Evolutionary conservation across 345 rosid genomes (phyloP), one percentile per base, ranked within the genome.

Genomic region (Luvunga scandens): DNA sequence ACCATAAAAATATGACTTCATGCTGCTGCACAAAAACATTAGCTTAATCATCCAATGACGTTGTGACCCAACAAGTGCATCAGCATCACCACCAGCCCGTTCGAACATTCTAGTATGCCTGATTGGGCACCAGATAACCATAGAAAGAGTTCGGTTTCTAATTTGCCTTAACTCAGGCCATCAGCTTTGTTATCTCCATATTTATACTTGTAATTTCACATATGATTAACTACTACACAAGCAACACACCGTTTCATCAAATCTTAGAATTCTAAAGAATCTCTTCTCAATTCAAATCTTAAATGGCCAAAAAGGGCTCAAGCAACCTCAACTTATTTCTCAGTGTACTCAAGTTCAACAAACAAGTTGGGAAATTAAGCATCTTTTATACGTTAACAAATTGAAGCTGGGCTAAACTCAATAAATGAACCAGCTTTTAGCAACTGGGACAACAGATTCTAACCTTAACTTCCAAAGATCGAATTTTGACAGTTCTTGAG

Each of bases 391-490:
- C 0, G 38, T 8, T 31, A 33, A 22, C 38, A 50, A 22, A 73
- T 30, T 25, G 34, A 61, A 72, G 34, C 38, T 10, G 34, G 2
- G 33, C 53, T 72, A 59, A 72, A 33, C 10, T 72, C 24, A 36
- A 72, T n/a, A 72, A 60, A 73, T 33, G 30, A 31, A 31, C n/a
- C 75, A 45, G 30, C 25, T 48, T 30, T 36, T 50, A n/a, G 64
- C 31, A 75, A 4, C 31, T 71, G 19, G 30, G 74, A 72, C 22
- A 59, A 70, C 55, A 82, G 62, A n/a, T 66, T 63, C 87, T 81
- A 66, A 96, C 97, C 94, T 90, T 89, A 42, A 84, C 84, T 76
- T 88, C 89, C 61, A 90, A 86, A 64, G 89, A 87, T 78, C 79
- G 89, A 84, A 84, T 77, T 83, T 85, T 91, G 64, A 81, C 81